These are phyloP conservation scores for Cnidoscolus chayamansa DNA, from an alignment of 441 rosid genomes.

Conservation along the genomic window DNA sequence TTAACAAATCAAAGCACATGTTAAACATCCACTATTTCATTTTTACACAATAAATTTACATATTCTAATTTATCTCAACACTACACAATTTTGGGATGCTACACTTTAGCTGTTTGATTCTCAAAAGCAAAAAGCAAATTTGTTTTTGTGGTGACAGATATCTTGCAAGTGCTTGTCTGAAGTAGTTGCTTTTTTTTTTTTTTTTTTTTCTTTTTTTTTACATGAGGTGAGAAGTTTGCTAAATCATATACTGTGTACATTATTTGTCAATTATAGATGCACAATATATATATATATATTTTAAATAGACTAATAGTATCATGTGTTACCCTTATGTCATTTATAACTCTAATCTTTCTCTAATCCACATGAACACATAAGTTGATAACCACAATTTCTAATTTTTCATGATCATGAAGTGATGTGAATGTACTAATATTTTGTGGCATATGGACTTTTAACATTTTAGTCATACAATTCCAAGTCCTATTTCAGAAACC, in stretches of 20 bases:
- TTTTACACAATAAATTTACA: no score
- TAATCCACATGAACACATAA: neutral
- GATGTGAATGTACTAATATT: neutral
- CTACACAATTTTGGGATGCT: no score
- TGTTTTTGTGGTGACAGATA: neutral
- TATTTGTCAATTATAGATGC: neutral
- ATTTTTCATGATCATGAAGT: neutral
- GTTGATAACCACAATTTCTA: neutral
- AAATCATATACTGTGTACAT: neutral
- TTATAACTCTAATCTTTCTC: neutral
- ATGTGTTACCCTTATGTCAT: neutral
- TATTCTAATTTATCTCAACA: no score
- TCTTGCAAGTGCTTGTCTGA: neutral
- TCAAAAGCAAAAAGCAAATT: no score
- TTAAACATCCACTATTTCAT: no score
- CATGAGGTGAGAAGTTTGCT: no score
- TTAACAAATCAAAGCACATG: no score
- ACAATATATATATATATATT: neutral
- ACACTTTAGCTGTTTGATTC: no score
- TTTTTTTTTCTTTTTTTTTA: no score
- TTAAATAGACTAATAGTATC: neutral
- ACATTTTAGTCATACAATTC: neutral
- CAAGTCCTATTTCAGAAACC: neutral
- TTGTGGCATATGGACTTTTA: neutral
- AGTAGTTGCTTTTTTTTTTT: no score